Evolutionary conservation across 2,329 filamentous ascomycete species (phyloP).

Genomic region (Talaromyces amestolkiae): DNA sequence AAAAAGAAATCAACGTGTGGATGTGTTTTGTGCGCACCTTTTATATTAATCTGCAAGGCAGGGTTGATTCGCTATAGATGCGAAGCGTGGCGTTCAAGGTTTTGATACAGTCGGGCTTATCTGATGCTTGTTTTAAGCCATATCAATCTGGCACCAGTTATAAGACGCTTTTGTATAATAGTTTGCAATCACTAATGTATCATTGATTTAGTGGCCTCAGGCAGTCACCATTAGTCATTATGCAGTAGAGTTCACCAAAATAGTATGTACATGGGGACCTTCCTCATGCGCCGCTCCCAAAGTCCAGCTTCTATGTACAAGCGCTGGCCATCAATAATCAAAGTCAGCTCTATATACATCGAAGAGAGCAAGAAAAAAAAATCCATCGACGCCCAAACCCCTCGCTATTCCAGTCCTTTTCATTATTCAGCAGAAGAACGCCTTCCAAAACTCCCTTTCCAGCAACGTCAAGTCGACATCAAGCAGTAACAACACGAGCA

Average conservation of each 20-base stretch:
- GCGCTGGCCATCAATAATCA: background rate
- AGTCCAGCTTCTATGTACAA: constrained; percentile 15
- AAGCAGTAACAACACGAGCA: background rate
- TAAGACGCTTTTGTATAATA: constrained; percentile 16
- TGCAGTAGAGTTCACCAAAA: constrained; percentile 1
- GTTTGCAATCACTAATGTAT: constrained; percentile 9
- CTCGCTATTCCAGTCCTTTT: background rate
- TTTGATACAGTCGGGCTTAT: constrained; percentile 8
- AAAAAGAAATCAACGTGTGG: background rate
- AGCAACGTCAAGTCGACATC: background rate
- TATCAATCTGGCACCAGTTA: constrained; percentile 1
- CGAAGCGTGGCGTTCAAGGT: constrained; percentile 17
- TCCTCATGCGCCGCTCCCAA: background rate
- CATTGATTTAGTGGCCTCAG: background rate
- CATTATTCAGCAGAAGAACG: background rate
- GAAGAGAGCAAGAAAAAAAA: constrained; percentile 4
- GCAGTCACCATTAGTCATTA: constrained; percentile 13
- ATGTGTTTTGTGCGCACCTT: background rate
- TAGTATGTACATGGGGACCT: constrained; percentile 17
- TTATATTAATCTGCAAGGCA: background rate
- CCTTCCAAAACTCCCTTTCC: background rate
- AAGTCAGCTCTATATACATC: constrained; percentile 12
- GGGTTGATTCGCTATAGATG: constrained; percentile 3
- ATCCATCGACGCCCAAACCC: background rate
- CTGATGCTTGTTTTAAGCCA: constrained; percentile 12